Conservation (phyloP, 768 basidiomycete species). For the Amanita molliuscula region DNA sequence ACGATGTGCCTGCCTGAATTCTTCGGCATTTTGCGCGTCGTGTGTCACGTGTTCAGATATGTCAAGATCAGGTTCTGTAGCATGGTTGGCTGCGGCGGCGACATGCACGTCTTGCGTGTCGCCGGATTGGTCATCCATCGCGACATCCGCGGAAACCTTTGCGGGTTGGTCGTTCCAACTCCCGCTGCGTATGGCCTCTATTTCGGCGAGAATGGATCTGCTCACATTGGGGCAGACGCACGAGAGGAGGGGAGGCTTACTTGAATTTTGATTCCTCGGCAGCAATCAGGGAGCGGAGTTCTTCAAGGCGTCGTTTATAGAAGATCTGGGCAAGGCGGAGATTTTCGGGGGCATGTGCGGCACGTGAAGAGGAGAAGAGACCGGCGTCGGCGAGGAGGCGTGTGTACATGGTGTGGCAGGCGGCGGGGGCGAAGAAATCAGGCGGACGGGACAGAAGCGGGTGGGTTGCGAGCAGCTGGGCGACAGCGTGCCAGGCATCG, state of each 20-base stretch:
- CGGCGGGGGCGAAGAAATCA: slow-evolving; percentile 46
- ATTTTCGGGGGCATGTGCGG: slow-evolving; percentile 39
- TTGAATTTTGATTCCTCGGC: slow-evolving; percentile 74
- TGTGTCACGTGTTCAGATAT: slow-evolving; percentile 16
- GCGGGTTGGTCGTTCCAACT: slow-evolving; percentile 39
- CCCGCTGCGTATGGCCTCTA: slow-evolving; percentile 66
- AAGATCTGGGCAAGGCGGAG: slow-evolving; percentile 65
- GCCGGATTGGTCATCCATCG: no score
- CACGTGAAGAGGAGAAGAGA: slow-evolving; percentile 52
- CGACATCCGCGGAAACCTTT: not conserved
- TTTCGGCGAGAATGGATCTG: slow-evolving; percentile 62
- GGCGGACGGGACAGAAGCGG: slow-evolving; percentile 56
- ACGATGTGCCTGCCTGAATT: slow-evolving; percentile 5
- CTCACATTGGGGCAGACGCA: not conserved
- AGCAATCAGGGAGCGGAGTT: slow-evolving; percentile 62
- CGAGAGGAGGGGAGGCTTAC: slow-evolving; percentile 24
- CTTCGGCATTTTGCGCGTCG: not conserved
- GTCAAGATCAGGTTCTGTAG: slow-evolving; percentile 7
- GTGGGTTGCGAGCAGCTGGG: slow-evolving; percentile 58
- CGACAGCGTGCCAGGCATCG: slow-evolving; percentile 56
- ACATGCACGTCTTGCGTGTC: no score
- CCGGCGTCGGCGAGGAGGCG: slow-evolving; percentile 60
- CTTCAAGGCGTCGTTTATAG: slow-evolving; percentile 58
- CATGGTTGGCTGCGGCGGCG: no score
- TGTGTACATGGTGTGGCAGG: slow-evolving; percentile 58